Conservation (phyloP, 1,139 yeast genomes). For the Hyphopichia burtonii region DNA sequence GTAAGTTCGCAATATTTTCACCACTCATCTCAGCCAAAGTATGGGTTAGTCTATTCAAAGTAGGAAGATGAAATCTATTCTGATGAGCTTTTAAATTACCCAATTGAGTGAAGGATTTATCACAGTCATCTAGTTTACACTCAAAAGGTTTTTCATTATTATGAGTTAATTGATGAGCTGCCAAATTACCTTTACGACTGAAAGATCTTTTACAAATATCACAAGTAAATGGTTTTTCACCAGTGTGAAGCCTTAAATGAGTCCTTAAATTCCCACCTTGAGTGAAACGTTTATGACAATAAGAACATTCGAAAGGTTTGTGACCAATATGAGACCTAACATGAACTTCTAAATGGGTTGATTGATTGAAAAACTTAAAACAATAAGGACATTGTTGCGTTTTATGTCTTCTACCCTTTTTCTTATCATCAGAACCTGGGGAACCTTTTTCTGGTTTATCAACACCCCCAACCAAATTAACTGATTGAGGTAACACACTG, state of each 20-base stretch:
- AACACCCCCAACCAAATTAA: slow-evolving; percentile 78
- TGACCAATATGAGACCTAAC: slow-evolving; percentile 75
- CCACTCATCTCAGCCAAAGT: slow-evolving; percentile 58
- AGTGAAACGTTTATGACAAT: slow-evolving; percentile 78
- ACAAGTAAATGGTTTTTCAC: slow-evolving; percentile 85
- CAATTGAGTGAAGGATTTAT: slow-evolving; percentile 83
- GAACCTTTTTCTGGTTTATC: slow-evolving; percentile 54
- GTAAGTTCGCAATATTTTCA: slow-evolving; percentile 47
- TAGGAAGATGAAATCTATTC: slow-evolving; percentile 77
- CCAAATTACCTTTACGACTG: slow-evolving; percentile 86
- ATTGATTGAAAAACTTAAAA: slow-evolving; percentile 65
- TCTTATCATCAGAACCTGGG: slow-evolving; percentile 13
- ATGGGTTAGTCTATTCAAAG: slow-evolving; percentile 63
- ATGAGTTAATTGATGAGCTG: slow-evolving; percentile 83
- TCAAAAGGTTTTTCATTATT: slow-evolving; percentile 74
- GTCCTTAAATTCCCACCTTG: slow-evolving; percentile 93
- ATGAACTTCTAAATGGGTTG: slow-evolving; percentile 78
- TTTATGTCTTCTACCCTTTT: slow-evolving; percentile 40
- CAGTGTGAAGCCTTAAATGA: slow-evolving; percentile 85
- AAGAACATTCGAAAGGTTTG: slow-evolving; percentile 77
- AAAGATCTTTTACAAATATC: slow-evolving; percentile 70
- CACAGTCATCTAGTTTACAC: slow-evolving; percentile 80
- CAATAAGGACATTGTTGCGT: slow-evolving; percentile 71
- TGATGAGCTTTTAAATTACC: slow-evolving; percentile 95
- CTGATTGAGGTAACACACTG: slow-evolving; percentile 55